Evolutionary conservation across 116 monocot genomes (phyloP).

Genomic region (Posidonia oceanica): DNA sequence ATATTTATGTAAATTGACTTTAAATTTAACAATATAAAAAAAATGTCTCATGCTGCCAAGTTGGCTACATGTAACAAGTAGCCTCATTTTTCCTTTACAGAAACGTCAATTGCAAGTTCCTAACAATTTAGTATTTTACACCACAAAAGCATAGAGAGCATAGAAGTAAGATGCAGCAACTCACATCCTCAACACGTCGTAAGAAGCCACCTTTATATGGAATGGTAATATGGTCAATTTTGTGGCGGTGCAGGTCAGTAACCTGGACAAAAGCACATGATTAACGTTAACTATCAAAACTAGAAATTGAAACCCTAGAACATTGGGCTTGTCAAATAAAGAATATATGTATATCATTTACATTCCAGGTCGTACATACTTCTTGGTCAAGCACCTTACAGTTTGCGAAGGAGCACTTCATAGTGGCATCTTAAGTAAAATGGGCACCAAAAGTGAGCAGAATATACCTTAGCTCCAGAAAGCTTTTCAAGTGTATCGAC

Average conservation of each 20-base stretch:
- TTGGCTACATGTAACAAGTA: too few species aligned
- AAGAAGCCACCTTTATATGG: conserved; percentile 76
- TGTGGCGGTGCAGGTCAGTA: conserved; percentile 90
- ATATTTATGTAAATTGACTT: too few species aligned
- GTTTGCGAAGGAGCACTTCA: too few species aligned
- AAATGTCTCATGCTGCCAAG: too few species aligned
- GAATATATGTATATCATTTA: too few species aligned
- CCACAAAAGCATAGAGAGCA: neutral
- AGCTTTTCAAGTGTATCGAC: conserved; percentile 79
- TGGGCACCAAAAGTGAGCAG: neutral
- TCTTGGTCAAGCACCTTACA: too few species aligned
- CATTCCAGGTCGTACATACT: too few species aligned
- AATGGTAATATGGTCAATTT: conserved; percentile 92
- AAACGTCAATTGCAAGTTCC: too few species aligned
- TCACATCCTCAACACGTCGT: conserved; percentile 94
- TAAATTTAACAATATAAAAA: too few species aligned
- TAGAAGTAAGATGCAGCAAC: conserved; percentile 8
- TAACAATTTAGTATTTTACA: neutral
- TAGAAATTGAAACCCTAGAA: conserved; percentile 1
- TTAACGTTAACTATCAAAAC: neutral
- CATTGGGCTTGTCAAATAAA: too few species aligned
- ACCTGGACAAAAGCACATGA: conserved; percentile 34
- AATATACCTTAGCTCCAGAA: conserved; percentile 69
- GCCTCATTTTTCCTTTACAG: too few species aligned
- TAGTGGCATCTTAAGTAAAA: too few species aligned